Evolutionary conservation across 176 grass and related monocot species (phyloP), one percentile per base, ranked within the genome.

Genomic region (Avena atlantica): DNA sequence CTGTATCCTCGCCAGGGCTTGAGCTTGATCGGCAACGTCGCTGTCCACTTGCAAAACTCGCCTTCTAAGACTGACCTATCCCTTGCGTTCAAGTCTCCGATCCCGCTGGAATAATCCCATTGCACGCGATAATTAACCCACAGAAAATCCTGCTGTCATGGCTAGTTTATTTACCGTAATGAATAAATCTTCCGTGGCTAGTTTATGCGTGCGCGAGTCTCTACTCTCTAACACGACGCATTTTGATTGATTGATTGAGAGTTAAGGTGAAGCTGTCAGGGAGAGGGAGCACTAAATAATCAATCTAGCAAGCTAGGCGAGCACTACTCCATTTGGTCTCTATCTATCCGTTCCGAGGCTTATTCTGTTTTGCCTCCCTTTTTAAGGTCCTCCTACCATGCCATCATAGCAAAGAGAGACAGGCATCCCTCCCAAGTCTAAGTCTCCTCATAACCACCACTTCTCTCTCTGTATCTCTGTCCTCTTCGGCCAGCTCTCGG

Each of bases 51-150:
- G 86, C 74, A 84, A 88, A 91, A 88, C 81, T 88, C 86, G 59
- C 60, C 87, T 92, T 89, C 87, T 77, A 85, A 87, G 81, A 81
- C 75, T 89, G n/a, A 81, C 60, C 74, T 8, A 84, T 81, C 80
- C 56, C 77, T 92, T 90, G 91, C 91, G 88, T 92, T 85, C 81
- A 90, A 92, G 88, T 85, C 81, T 90, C 68, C 77, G 67, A 4
- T 25, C 19, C 76, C 49, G 58, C 31, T 23, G 7, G 52, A 64
- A 79, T 65, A 64, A 79, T 65, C 78, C 45, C 50, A 87, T 60
- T 36, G 78, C 52, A 64, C 14, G 5, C 40, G 44, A 16, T 27
- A 24, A 51, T 74, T 50, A 4, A 42, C 31, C 31, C 40, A 42
- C 5, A 6, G 5, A 42, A 42, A 42, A 42, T 6, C 5, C 40